Evolutionary conservation across 768 basidiomycete species (phyloP), one percentile per base, ranked within the genome.

Genomic region (Hysterangium stoloniferum): DNA sequence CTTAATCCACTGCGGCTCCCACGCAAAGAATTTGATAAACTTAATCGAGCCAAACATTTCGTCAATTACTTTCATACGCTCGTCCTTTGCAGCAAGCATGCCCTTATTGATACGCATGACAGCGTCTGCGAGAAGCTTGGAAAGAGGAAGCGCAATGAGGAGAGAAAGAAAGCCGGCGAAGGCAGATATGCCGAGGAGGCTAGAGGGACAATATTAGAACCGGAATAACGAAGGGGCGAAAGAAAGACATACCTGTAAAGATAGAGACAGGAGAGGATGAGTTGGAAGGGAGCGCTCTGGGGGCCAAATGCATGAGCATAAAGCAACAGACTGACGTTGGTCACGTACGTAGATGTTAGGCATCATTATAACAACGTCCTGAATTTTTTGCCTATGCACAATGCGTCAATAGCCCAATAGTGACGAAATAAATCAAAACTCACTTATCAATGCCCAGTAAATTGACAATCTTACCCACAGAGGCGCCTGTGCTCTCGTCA

Each of bases 81-180:
- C 68, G 45, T 77, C 75, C 24, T 70, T 59, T 0, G 72, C 65
- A 24, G 58, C 50, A 11, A 62, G 55, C 8, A 62, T 48, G 17
- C 63, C 62, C 48, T 64, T 68, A n/a, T 63, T 61, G 27, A 73
- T 68, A 6, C 61, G 60, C 48, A 74, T 61, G 40, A 66, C 66
- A 13, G 70, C 60, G 38, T 63, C 66, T 42, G 71, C 66, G 24
- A 73, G 52, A 29, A 58, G 63, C 9, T 67, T 67, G 53, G 73
- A 75, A 50, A 76, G 47, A 0, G 72, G 73, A 52, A 64, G 63
- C 13, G 66, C 66, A 27, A 72, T 38, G 24, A 71, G 34, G 32
- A 75, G 55, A n/a, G 72, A 65, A 2, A 70, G 31, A 24, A 73
- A 67, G 6, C 75, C 75, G 13, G 72, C 71, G 37, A 76, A 76